phyloP scores from a whole-genome alignment of 352 stramenopile genomes.

The Pythium folliculosum region DNA sequence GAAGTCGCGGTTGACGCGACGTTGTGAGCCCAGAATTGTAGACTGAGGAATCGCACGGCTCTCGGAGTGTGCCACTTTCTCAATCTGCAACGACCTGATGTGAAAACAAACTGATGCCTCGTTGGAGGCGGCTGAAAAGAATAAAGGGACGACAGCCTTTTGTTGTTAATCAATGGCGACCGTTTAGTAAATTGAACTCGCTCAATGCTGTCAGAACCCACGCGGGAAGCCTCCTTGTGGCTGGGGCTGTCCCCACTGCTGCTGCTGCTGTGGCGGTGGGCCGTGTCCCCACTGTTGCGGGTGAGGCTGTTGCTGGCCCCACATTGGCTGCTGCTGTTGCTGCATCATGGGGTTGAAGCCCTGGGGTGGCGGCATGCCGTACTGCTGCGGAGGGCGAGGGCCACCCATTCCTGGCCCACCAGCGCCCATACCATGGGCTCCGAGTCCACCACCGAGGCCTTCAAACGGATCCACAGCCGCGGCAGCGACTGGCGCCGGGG shows the following conservation, averaged over 20 bases:
- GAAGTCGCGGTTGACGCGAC: conserved; percentile 64
- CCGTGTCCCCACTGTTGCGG: conserved; percentile 11
- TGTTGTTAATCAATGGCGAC: no score
- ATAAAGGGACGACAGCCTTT: no score
- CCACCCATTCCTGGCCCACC: conserved; percentile 17
- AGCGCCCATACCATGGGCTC: background rate
- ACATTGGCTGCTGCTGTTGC: conserved; percentile 23
- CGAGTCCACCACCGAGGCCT: conserved; percentile 32
- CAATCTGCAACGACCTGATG: no score
- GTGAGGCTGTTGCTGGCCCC: conserved; percentile 11
- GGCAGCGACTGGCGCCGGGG: conserved; percentile 21
- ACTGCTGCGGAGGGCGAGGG: conserved; percentile 32
- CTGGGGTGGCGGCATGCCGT: conserved; percentile 4
- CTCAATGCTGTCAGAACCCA: conserved; percentile 32
- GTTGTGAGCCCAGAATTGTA: no score
- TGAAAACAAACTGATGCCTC: no score
- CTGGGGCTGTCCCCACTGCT: conserved; percentile 38
- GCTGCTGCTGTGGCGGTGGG: conserved; percentile 15
- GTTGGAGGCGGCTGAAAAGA: no score
- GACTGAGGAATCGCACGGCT: no score
- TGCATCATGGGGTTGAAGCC: conserved; percentile 26
- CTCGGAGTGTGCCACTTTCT: no score
- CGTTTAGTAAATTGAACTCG: no score
- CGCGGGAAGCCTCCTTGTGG: conserved; percentile 29
- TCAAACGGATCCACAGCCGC: conserved; percentile 53